Evolutionary conservation across 1,139 yeast species (phyloP).

Genomic region (Saccharomyces hybrid): DNA sequence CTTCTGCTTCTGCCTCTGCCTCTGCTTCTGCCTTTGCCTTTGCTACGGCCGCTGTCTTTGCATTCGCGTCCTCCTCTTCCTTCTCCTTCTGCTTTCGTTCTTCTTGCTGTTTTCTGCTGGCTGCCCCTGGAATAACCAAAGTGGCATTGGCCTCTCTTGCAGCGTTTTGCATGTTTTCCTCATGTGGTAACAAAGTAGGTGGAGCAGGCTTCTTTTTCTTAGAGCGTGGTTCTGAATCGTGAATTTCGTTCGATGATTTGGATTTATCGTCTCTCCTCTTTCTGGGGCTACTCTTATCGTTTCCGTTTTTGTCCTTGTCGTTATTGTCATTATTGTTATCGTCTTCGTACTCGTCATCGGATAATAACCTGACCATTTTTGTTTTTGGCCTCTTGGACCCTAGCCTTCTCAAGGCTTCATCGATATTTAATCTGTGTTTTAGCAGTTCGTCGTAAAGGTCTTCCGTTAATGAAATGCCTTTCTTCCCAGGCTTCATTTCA

Average conservation of each 20-base stretch:
- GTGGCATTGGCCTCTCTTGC: constrained; percentile 27
- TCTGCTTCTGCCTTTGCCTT: not conserved
- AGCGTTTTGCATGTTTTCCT: constrained; percentile 23
- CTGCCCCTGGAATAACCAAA: constrained; percentile 20
- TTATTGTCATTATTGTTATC: constrained; percentile 8
- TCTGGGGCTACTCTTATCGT: constrained; percentile 8
- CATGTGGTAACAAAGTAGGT: constrained; percentile 27
- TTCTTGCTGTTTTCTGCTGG: constrained; percentile 1
- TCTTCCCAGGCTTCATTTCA: constrained; percentile 67
- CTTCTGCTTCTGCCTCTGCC: not conserved
- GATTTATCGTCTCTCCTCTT: constrained; percentile 9
- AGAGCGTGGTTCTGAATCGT: constrained; percentile 11
- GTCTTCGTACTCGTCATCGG: constrained; percentile 23
- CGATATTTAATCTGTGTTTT: constrained; percentile 44
- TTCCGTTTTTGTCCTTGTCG: constrained; percentile 5
- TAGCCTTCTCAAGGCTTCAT: constrained; percentile 48
- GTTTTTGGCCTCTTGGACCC: constrained; percentile 34
- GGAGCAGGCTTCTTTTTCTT: constrained; percentile 27
- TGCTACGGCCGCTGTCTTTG: not conserved
- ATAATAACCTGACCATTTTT: constrained; percentile 21
- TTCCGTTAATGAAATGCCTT: constrained; percentile 73
- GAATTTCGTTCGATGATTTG: constrained; percentile 10
- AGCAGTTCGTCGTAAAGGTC: constrained; percentile 58
- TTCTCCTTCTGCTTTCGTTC: constrained; percentile 1
- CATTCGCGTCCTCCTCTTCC: constrained; percentile 5